phyloP scores from a whole-genome alignment of 352 stramenopile genomes.

The Globisporangium nunn region DNA sequence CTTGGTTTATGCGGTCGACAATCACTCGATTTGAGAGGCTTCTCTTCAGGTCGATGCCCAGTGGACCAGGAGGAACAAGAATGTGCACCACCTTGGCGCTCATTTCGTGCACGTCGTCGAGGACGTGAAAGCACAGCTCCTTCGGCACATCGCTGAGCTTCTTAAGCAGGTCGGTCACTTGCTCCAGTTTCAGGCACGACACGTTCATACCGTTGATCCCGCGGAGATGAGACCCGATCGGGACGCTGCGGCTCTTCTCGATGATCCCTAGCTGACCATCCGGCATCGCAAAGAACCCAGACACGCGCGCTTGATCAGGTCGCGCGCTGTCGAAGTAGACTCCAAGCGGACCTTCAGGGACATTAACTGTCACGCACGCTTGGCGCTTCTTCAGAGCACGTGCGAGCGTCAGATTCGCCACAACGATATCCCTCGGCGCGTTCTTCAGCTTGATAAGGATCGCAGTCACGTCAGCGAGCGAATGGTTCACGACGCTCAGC shows the following conservation, averaged over 20 bases:
- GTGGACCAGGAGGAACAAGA: constrained; percentile 28
- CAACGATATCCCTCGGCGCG: constrained; percentile 28
- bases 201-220: constrained; percentile 50
- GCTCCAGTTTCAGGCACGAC: constrained; percentile 30
- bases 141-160: constrained; percentile 38
- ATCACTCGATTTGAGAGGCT: constrained; percentile 31
- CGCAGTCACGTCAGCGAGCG: constrained; percentile 29
- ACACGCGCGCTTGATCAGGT: constrained; percentile 20
- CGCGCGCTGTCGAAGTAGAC: constrained; percentile 37
- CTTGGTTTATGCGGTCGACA: constrained; percentile 35
- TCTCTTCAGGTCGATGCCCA: constrained; percentile 50
- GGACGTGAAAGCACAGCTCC: constrained; percentile 24
- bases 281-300: constrained; percentile 31
- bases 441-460: constrained; percentile 41
- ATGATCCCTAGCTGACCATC: constrained; percentile 23
- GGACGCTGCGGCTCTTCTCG: constrained; percentile 26
- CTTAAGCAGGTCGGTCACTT: constrained; percentile 34
- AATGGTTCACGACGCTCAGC: constrained; percentile 39
- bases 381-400: constrained; percentile 16
- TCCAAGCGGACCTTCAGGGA: constrained; percentile 32
- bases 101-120: constrained; percentile 7
- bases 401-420: constrained; percentile 31
- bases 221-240: constrained; percentile 28
- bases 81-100: constrained; percentile 28
- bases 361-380: constrained; percentile 11